Evolutionary conservation across 768 basidiomycete species (phyloP), one percentile per base, ranked within the genome.

Genomic region (Boletus subparvulus): DNA sequence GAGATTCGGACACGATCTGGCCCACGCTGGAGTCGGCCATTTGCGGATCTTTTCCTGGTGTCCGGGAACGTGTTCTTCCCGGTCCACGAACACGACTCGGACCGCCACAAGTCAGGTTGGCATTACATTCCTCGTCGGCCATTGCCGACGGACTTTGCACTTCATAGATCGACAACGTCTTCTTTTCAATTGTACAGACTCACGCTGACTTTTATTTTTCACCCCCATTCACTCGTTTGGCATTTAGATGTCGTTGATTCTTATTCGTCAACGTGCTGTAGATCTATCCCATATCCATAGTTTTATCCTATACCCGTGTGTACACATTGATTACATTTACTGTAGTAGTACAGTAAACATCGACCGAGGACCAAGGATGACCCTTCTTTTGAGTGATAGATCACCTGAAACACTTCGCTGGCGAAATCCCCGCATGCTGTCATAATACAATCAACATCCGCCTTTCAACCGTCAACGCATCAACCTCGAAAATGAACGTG

Each of bases 1-100:
- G 92, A 3, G 75, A 78, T 26, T 88, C 88, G 11, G 88, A 94
- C 61, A 84, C 88, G 65, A 86, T 94, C 53, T 92, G 91, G 91
- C 90, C 89, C 1, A 69, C 83, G 54, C 76, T 95, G n/a, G 90
- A 92, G 51, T 69, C 67, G 45, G 72, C 84, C 35, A 72, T 93
- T 9, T 76, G 75, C 46, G 68, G 73, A 28, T 70, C 79, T 2
- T 87, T 87, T 66, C 83, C 88, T 11, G 63, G 69, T 1, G 68
- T 88, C 47, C 79, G 76, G 56, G 81, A 84, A 69, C 80, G 81
- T 12, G 58, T 67, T 32, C 73, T 75, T 43, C 16, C 43, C 17
- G 28, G 42, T n/a, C 40, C 52, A 43, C 65, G 61, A 40, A 46
- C 50, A 28, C 67, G 61, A 21, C 55, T 63, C 14, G 59, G 60